Base-by-base conservation (phyloP, 257 asterid genomes). In the Ilex asprella region DNA sequence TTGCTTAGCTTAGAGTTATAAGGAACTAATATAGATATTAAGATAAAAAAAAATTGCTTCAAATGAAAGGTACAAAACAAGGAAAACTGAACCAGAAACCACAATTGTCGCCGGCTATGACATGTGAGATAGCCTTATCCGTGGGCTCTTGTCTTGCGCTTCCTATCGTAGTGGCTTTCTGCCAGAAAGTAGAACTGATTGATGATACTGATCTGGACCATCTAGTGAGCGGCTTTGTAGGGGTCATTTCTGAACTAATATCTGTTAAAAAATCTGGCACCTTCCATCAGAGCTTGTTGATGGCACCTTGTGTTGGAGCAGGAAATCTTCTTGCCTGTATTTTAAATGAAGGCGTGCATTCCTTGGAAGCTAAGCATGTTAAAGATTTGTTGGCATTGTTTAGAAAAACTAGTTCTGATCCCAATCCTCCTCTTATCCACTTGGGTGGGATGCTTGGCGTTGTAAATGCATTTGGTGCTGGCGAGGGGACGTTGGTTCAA, bases 381-480 rank as follows among this genome's bases (percentile, higher is more conserved):
- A 82, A 79, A 78, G 79, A 77, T 59, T 76, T 86, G 61, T 73
- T 93, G 46, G 77, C 68, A 59, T 68, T 84, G 61, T 84, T 76
- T 67, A 87, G 84, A 73, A 82, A 74, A 82, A 74, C 81, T 78
- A 89, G 87, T 80, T 76, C 85, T 6, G 65, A 75, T 63, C 77
- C 89, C 70, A 73, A 78, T 65, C 86, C 84, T 65, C 91, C 86
- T 58, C 70, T 82, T 55, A 74, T 81, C 65, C 94, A 76, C 75
- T 84, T 93, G 43, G 96, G 99, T 63, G 99, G 87, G 14, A 85
- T 87, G 95, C 84, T 89, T 72, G 99, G 96, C 60, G 86, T 79
- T 64, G 81, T 89, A 60, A 89, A 86, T 81, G 84, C 84, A 6
- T 72, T 93, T 75, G 99, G 99, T 57, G 95, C 96, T 58, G 81